Conservation (phyloP, 768 basidiomycete genomes). For the Dacryopinax spathularia region DNA sequence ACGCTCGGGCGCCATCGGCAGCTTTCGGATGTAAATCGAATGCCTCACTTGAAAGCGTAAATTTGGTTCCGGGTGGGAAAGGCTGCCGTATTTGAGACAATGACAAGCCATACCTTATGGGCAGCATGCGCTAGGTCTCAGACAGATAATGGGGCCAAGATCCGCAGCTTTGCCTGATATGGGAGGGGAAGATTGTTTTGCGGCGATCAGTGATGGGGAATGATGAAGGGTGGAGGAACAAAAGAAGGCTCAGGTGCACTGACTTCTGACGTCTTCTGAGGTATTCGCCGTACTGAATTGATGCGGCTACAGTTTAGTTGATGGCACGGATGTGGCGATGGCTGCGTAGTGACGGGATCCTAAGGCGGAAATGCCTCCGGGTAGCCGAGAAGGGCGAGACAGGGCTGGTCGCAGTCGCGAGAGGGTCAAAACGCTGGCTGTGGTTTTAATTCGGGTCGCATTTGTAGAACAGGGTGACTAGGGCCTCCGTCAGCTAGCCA, state of each 20-base stretch:
- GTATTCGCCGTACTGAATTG: neutral
- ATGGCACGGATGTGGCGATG: neutral
- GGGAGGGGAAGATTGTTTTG: neutral
- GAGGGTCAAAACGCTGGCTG: too few relatives aligned
- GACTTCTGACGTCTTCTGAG: constrained; percentile 1
- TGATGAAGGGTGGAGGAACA: neutral
- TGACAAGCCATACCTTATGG: neutral
- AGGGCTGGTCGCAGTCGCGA: neutral
- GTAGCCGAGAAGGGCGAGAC: neutral
- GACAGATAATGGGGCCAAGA: neutral
- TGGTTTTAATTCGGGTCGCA: too few relatives aligned
- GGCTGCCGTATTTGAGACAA: neutral
- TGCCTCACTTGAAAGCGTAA: neutral
- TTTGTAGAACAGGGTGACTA: neutral
- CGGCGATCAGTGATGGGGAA: neutral
- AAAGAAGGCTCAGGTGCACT: neutral
- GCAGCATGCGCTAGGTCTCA: neutral
- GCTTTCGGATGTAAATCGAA: neutral
- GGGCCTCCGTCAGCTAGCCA: neutral
- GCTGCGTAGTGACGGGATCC: neutral
- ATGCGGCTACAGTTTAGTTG: neutral
- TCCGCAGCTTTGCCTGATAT: neutral
- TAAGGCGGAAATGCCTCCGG: neutral
- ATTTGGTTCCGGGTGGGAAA: neutral
- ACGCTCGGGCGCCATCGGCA: neutral